These are phyloP conservation scores for Atalantia buxifolia DNA, from an alignment of 345 rosid genomes.

Conservation along the genomic window DNA sequence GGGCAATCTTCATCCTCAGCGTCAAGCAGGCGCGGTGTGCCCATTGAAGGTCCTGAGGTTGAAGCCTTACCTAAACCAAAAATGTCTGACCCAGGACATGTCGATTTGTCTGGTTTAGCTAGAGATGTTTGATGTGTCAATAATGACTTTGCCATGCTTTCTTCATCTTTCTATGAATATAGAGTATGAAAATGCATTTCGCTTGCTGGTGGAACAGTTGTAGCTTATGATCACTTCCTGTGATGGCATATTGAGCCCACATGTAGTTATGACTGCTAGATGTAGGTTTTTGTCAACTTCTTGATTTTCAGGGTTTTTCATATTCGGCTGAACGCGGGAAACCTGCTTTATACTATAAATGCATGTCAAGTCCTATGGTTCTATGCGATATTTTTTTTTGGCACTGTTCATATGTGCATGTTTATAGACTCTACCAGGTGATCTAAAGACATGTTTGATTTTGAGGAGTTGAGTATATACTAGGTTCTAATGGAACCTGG, in stretches of 20 bases:
- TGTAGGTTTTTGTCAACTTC: background rate
- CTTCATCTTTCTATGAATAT: background rate
- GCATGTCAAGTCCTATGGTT: no score
- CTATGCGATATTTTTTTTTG: no score
- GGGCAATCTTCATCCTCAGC: slow-evolving; percentile 31
- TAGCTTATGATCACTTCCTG: no score
- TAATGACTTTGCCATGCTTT: background rate
- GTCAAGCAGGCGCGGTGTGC: slow-evolving; percentile 40
- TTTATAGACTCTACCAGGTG: no score
- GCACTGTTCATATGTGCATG: no score
- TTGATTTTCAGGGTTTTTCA: no score
- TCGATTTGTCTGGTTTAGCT: slow-evolving; percentile 62
- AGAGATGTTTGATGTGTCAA: slow-evolving; percentile 47
- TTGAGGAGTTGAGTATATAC: no score
- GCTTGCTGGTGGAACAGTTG: background rate
- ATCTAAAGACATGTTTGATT: no score
- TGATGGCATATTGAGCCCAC: background rate
- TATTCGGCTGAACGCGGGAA: no score
- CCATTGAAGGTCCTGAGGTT: slow-evolving; percentile 42
- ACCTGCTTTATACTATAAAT: no score
- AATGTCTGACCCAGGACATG: slow-evolving; percentile 26
- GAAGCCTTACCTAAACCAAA: slow-evolving; percentile 28
- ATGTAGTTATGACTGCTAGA: background rate
- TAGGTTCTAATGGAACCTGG: no score
- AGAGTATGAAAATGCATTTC: background rate